Evolutionary conservation across 2,329 filamentous ascomycete genomes (phyloP).

Genomic region (Rosellinia necatrix): DNA sequence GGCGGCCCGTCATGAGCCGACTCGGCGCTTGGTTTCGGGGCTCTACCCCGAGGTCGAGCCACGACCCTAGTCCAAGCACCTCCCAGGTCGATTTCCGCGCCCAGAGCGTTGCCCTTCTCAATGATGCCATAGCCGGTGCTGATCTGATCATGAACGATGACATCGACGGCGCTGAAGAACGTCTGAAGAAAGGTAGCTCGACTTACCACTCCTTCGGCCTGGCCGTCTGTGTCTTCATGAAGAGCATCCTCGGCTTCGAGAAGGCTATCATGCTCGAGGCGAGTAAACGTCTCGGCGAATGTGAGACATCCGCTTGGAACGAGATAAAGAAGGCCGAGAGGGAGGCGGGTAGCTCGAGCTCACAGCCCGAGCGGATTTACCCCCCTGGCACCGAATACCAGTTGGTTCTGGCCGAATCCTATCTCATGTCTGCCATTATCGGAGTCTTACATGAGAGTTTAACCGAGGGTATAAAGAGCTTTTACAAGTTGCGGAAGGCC

Average conservation of each 20-base stretch:
- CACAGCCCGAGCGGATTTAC: conserved; percentile 60
- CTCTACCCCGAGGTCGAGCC: conserved; percentile 42
- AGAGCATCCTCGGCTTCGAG: conserved; percentile 87
- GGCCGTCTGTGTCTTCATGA: conserved; percentile 82
- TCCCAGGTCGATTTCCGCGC: conserved; percentile 43
- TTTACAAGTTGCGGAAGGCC: conserved; percentile 90
- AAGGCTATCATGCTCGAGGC: conserved; percentile 89
- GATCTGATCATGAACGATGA: conserved; percentile 86
- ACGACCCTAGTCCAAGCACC: conserved; percentile 38
- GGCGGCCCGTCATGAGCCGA: conserved; percentile 49
- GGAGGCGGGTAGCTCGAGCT: conserved; percentile 47
- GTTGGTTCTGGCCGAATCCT: conserved; percentile 80
- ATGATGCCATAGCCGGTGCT: conserved; percentile 66
- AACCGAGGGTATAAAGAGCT: conserved; percentile 87
- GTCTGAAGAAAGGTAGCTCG: conserved; percentile 73
- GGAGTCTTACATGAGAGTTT: conserved; percentile 90
- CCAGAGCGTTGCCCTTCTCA: conserved; percentile 59
- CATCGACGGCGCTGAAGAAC: conserved; percentile 78
- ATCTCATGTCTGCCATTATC: conserved; percentile 87
- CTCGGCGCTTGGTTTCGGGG: conserved; percentile 58
- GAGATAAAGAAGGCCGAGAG: conserved; percentile 78
- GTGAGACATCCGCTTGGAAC: conserved; percentile 75
- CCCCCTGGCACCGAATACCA: conserved; percentile 85
- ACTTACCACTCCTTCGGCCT: conserved; percentile 87
- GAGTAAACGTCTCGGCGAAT: conserved; percentile 69